Evolutionary conservation across 139 green algal species (phyloP), one percentile per base, ranked within the genome.

Genomic region (Micromonas commoda): DNA sequence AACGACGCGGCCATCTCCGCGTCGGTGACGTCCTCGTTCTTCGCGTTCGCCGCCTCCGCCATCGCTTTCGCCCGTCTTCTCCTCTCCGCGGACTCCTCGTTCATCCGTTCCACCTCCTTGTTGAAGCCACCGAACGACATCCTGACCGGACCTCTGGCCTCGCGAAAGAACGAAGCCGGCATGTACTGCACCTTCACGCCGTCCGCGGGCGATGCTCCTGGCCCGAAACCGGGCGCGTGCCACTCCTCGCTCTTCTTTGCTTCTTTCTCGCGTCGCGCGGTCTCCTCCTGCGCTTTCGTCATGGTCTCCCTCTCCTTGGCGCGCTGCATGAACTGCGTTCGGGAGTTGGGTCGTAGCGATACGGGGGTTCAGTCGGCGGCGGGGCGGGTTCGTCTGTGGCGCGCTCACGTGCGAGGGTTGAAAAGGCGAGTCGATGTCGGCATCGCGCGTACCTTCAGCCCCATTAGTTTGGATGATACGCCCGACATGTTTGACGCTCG

Each of bases 241-340:
- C 13, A 39, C 23, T 45, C 26, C 21, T 38, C 64, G n/a, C 26
- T 3, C 32, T 35, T 35, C n/a, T 71, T 71, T 13, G 26, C 64
- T 3, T 51, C 26, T 13, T n/a, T 3, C 64, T 26, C 64, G 29
- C 28, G n/a, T 13, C 45, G 13, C 13, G 64, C 13, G 23, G 26
- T 37, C 32, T 35, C 64, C 26, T 16, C 64, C 64, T 26, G 4
- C 26, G 28, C 21, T 29, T 4, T 38, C 33, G 32, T 68, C 61
- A 26, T 6, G 9, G 5, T 32, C 64, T 38, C 64, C 26, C 16
- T 37, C 64, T 71, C 64, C 28, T 39, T 4, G 4, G 64, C 64
- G 64, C 64, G 64, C 29, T 71, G 64, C 64, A 71, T 71, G 29
- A 71, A 71, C 28, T 68, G 26, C 16, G 9, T 4, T 6, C 61